Conservation (phyloP, 164 flowering plant genomes). For the Piper longum region DNA sequence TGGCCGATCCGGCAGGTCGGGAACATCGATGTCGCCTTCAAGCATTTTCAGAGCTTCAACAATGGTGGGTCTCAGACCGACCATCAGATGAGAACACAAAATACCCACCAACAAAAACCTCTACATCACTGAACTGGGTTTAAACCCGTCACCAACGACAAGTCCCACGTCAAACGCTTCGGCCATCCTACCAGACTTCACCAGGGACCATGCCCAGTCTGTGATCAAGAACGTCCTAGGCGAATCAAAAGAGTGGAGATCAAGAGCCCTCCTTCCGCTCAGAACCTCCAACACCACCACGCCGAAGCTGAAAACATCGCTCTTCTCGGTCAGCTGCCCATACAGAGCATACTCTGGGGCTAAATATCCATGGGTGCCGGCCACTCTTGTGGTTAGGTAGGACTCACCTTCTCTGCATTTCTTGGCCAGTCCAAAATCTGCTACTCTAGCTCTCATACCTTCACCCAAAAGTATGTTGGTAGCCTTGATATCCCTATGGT, state of each 20-base stretch:
- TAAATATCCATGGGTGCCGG: slow-evolving; percentile 79
- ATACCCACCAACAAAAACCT: slow-evolving; percentile 67
- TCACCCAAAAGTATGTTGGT: slow-evolving; percentile 67
- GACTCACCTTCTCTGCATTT: slow-evolving; percentile 67
- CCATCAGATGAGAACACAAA: slow-evolving; percentile 86
- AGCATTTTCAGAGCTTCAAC: slow-evolving; percentile 67
- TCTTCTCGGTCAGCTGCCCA: slow-evolving; percentile 79
- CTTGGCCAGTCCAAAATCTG: slow-evolving; percentile 73
- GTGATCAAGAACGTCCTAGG: slow-evolving; percentile 41
- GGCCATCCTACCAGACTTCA: slow-evolving; percentile 41
- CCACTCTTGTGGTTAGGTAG: slow-evolving; percentile 77
- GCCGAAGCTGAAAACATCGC: slow-evolving; percentile 84
- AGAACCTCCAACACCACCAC: slow-evolving; percentile 64
- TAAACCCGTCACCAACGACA: slow-evolving; percentile 17
- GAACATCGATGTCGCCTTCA: slow-evolving; percentile 85
- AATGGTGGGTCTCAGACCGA: slow-evolving; percentile 67
- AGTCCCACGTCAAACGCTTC: slow-evolving; percentile 39
- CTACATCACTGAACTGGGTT: slow-evolving; percentile 46
- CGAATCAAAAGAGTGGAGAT: slow-evolving; percentile 28
- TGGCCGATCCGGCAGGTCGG: slow-evolving; percentile 65
- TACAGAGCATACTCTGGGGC: slow-evolving; percentile 87
- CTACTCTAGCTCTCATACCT: slow-evolving; percentile 66
- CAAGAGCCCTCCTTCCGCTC: slow-evolving; percentile 78
- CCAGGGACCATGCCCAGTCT: slow-evolving; percentile 79
- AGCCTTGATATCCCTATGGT: slow-evolving; percentile 67